Evolutionary conservation across 352 stramenopile genomes (phyloP).

Genomic region (Achlya hypogyna): DNA sequence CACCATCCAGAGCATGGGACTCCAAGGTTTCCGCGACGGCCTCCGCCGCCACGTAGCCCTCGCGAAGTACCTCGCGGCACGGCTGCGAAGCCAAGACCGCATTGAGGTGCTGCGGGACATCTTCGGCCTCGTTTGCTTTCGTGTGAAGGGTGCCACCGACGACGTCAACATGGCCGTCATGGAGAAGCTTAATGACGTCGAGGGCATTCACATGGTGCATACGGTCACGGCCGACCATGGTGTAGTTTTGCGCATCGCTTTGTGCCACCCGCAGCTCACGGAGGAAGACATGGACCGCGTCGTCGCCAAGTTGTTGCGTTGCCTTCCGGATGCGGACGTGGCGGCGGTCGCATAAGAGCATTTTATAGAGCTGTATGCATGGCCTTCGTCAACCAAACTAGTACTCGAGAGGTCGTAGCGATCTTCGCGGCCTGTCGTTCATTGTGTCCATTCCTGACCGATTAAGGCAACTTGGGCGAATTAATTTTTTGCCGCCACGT

Average conservation of each 20-base stretch:
- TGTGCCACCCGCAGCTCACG: constrained; percentile 1
- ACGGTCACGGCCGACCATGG: constrained; percentile 5
- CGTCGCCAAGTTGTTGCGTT: constrained; percentile 3
- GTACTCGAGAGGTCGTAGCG: too few species aligned
- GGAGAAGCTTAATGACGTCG: constrained; percentile 1
- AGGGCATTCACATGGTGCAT: constrained; percentile 15
- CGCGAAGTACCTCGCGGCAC: constrained; percentile 32
- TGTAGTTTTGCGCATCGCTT: constrained; percentile 3
- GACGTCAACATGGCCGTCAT: constrained; percentile 1
- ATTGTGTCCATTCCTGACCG: too few species aligned
- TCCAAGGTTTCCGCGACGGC: constrained; percentile 37
- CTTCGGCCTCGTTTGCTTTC: constrained; percentile 17
- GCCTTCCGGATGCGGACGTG: not conserved
- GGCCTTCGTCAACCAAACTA: too few species aligned
- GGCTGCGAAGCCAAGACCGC: not conserved
- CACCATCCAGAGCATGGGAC: constrained; percentile 52
- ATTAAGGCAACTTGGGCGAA: too few species aligned
- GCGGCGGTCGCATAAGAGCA: not conserved
- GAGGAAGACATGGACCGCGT: constrained; percentile 5
- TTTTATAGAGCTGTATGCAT: too few species aligned
- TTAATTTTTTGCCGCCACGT: too few species aligned
- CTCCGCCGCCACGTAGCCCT: constrained; percentile 43
- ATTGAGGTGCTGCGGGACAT: constrained; percentile 2
- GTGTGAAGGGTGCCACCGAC: not conserved
- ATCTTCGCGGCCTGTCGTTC: too few species aligned